Evolutionary conservation across 768 basidiomycete genomes (phyloP).

Genomic region (Coprinopsis strossmayeri): DNA sequence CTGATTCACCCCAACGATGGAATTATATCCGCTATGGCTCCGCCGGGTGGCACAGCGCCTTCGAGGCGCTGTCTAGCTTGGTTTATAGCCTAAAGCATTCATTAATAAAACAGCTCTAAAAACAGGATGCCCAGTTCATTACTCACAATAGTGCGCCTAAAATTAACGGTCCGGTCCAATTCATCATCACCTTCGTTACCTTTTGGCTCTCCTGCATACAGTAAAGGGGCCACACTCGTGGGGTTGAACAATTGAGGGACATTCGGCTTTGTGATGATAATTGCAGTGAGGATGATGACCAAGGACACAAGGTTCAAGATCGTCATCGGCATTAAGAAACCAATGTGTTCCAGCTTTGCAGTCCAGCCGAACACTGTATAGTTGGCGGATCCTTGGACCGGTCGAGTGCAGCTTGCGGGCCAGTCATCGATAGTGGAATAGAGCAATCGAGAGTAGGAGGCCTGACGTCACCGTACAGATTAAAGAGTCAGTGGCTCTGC

Average conservation of each 20-base stretch:
- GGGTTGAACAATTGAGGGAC: neutral
- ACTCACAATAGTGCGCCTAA: too few species aligned
- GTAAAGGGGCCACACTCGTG: neutral
- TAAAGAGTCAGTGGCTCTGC: neutral
- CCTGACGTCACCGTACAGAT: conserved; percentile 9
- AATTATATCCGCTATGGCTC: too few species aligned
- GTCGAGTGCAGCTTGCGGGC: conserved; percentile 13
- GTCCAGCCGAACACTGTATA: conserved; percentile 16
- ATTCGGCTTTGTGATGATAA: neutral
- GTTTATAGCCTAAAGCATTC: too few species aligned
- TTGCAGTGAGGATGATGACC: conserved; percentile 12
- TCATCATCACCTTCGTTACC: neutral
- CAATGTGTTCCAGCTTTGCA: conserved; percentile 11
- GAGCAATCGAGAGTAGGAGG: conserved; percentile 17
- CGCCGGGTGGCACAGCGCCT: too few species aligned
- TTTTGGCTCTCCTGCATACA: neutral
- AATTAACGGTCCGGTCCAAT: too few species aligned
- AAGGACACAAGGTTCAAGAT: conserved; percentile 17
- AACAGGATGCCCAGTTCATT: too few species aligned
- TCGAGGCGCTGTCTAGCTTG: too few species aligned
- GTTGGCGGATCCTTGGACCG: conserved; percentile 8
- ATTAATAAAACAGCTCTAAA: too few species aligned
- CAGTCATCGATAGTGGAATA: conserved; percentile 11
- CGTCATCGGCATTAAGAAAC: conserved; percentile 18
- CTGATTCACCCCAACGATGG: too few species aligned